Conservation (phyloP, 371 early-diverging fungal species). For the Mucor circinelloides region DNA sequence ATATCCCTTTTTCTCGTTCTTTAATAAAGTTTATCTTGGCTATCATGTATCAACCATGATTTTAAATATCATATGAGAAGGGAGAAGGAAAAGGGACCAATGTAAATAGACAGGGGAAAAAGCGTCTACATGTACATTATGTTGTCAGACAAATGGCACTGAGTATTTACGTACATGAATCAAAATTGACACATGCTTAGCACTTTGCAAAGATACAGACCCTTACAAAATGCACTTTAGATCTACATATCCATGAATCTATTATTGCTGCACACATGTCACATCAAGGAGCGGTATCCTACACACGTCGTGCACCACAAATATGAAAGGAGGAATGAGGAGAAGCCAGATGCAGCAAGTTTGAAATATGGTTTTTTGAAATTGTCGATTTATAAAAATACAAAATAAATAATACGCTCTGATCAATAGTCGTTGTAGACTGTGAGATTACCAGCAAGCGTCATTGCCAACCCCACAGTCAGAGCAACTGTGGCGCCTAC, state of each 20-base stretch:
- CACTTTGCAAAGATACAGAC: too few species aligned
- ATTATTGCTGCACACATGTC: too few species aligned
- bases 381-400: neutral
- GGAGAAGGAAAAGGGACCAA: neutral
- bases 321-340: neutral
- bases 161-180: neutral
- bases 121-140: neutral
- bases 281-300: neutral
- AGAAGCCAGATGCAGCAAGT: neutral
- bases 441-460: conserved; percentile 32
- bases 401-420: neutral
- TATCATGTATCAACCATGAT: neutral
- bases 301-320: neutral
- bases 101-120: neutral
- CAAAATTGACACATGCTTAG: too few species aligned
- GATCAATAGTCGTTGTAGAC: conserved; percentile 45
- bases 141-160: neutral
- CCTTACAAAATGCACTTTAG: too few species aligned
- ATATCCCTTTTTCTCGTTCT: neutral
- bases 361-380: neutral
- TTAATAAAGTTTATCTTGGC: neutral
- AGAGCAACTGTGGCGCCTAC: conserved; percentile 11
- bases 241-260: neutral
- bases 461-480: conserved; percentile 30
- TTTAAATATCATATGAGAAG: neutral